A percentile compares a stretch with the other conserved stretches of the same genome.
Conservation (phyloP, 2,329 filamentous ascomycete species). For the Fusarium robinianum region DNA sequence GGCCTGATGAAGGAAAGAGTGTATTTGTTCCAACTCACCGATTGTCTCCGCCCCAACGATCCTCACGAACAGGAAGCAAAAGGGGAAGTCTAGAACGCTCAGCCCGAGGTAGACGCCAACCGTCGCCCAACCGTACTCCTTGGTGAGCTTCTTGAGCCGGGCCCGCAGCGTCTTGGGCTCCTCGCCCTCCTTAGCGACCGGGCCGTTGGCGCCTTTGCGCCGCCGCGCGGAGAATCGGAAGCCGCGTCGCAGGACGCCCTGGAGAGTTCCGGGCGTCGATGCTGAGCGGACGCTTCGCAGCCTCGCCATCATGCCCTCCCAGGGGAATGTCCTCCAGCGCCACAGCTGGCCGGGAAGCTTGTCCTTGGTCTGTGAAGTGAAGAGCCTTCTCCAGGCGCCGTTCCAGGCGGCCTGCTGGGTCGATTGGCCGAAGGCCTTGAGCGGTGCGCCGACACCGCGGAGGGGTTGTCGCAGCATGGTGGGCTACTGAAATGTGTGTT, state of each 20-base stretch:
- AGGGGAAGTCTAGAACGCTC: slow-evolving; percentile 87
- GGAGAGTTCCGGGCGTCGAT: slow-evolving; percentile 28
- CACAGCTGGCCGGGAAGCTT: slow-evolving; percentile 28
- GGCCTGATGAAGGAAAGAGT: slow-evolving; percentile 11
- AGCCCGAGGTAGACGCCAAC: slow-evolving; percentile 87
- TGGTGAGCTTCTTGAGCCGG: slow-evolving; percentile 79
- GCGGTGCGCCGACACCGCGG: slow-evolving; percentile 29
- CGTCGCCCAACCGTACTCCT: slow-evolving; percentile 93
- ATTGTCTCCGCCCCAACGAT: slow-evolving; percentile 84
- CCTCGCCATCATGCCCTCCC: slow-evolving; percentile 26
- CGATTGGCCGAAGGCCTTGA: slow-evolving; percentile 25
- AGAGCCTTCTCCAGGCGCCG: slow-evolving; percentile 36
- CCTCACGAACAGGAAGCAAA: slow-evolving; percentile 89
- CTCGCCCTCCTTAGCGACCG: slow-evolving; percentile 27
- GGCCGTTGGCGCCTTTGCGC: slow-evolving; percentile 35
- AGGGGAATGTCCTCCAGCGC: slow-evolving; percentile 24
- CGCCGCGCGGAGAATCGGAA: slow-evolving; percentile 44
- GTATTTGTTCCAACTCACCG: slow-evolving; percentile 53
- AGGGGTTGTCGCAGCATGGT: slow-evolving; percentile 38
- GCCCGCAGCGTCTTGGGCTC: slow-evolving; percentile 62
- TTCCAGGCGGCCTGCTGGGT: slow-evolving; percentile 34
- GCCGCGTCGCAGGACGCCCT: slow-evolving; percentile 36
- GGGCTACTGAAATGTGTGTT: background rate
- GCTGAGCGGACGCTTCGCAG: slow-evolving; percentile 23
- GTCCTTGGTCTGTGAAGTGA: slow-evolving; percentile 33